phyloP scores from a whole-genome alignment of 2,329 filamentous ascomycete genomes.

The Xylariaceae sp. region DNA sequence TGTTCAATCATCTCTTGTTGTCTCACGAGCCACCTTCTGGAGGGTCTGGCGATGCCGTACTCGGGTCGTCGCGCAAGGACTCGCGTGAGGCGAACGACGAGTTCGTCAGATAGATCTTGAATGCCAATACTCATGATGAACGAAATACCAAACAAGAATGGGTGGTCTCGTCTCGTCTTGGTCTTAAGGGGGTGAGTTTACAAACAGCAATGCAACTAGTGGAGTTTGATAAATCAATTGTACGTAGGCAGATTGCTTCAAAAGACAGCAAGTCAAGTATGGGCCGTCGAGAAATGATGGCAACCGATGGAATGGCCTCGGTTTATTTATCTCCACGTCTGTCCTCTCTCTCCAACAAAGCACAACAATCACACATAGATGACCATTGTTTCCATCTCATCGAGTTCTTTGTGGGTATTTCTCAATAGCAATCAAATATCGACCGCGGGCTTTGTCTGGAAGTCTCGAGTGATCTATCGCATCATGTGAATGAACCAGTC shows the following conservation, averaged over 20 bases:
- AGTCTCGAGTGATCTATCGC: not conserved
- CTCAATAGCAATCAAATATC: not conserved
- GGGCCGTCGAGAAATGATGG: not conserved
- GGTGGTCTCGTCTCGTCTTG: not conserved
- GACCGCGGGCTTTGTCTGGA: constrained; percentile 15
- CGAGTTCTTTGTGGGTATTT: constrained; percentile 9
- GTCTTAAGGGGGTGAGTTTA: constrained; percentile 1
- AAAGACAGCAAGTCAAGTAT: not conserved
- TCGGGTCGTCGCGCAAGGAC: constrained; percentile 36
- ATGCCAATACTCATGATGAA: constrained; percentile 25
- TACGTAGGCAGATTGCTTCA: constrained; percentile 4
- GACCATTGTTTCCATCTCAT: constrained; percentile 11
- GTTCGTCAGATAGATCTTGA: constrained; percentile 24
- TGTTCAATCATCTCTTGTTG: constrained; percentile 32
- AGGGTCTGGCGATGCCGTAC: constrained; percentile 31
- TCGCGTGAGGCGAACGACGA: constrained; percentile 33
- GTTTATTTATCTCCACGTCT: constrained; percentile 2
- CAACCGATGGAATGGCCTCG: constrained; percentile 1
- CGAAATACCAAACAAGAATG: not conserved
- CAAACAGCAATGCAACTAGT: constrained; percentile 1
- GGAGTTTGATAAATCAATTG: constrained; percentile 9
- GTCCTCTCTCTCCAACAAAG: not conserved
- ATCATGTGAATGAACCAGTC: not conserved
- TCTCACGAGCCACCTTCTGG: constrained; percentile 34
- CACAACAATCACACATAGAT: constrained; percentile 20